phyloP scores from a whole-genome alignment of 2,329 filamentous ascomycete genomes.

The Xylariaceae sp. region DNA sequence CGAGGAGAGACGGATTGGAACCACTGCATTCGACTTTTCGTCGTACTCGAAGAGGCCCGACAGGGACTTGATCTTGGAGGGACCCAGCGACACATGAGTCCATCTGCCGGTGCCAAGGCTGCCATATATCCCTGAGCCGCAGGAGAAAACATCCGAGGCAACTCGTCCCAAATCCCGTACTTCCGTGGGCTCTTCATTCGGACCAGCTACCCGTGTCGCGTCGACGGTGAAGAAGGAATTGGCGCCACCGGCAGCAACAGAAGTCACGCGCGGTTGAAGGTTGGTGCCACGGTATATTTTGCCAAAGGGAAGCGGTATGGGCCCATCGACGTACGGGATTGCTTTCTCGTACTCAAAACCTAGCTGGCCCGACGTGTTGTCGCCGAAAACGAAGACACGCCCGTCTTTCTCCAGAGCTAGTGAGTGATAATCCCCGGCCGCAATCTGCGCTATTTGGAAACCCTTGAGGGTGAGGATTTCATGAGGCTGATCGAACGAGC shows the following conservation, averaged over 20 bases:
- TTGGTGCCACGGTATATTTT: constrained; percentile 64
- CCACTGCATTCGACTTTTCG: constrained; percentile 57
- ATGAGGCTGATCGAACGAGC: constrained; percentile 74
- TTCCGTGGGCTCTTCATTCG: constrained; percentile 29
- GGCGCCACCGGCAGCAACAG: constrained; percentile 74
- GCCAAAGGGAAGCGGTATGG: constrained; percentile 61
- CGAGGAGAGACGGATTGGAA: constrained; percentile 69
- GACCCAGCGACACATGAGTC: constrained; percentile 75
- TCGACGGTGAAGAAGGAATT: constrained; percentile 88
- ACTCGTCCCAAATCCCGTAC: constrained; percentile 43
- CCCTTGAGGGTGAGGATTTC: constrained; percentile 67
- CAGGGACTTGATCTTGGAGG: constrained; percentile 73
- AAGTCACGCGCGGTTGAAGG: constrained; percentile 60
- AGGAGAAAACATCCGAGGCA: constrained; percentile 76
- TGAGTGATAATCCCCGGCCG: constrained; percentile 81
- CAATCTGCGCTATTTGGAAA: constrained; percentile 65
- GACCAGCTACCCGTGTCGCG: constrained; percentile 48
- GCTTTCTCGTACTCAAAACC: constrained; percentile 66
- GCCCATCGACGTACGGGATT: constrained; percentile 56
- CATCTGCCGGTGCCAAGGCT: constrained; percentile 78
- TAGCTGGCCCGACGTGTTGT: constrained; percentile 86
- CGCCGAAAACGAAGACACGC: constrained; percentile 77
- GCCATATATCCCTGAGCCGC: constrained; percentile 79
- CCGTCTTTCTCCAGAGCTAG: constrained; percentile 69
- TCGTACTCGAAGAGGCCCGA: constrained; percentile 84